Evolutionary conservation across 2,329 filamentous ascomycete genomes (phyloP), one percentile per base, ranked within the genome.

Genomic region (Diplodia scrobiculata): DNA sequence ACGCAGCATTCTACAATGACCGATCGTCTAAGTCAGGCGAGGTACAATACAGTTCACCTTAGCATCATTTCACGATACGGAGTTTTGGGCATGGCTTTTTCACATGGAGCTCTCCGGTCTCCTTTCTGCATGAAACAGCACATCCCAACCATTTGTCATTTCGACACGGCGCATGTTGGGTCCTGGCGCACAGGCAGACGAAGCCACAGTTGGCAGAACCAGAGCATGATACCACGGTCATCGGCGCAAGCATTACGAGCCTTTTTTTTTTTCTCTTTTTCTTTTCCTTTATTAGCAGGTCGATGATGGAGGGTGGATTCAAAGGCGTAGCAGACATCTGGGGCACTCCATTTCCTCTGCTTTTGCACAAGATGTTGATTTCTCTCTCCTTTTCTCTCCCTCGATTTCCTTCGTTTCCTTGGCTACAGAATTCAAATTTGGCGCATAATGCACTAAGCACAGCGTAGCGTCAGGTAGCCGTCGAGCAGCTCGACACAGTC

Each of bases 171-270:
- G 63, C 63, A 65, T 48, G 63, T 64, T 47, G 36, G 62, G 62
- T 53, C 50, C 34, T 64, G 62, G 62, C 62, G 62, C 62, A 65
- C 50, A 53, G 63, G 52, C 63, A 65, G 63, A 65, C 52, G 63
- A 55, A 52, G 51, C 52, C 32, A 54, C 34, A 36, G 36, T 27
- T 50, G 52, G 63, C 58, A 45, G 52, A 36, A 58, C 50, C 51
- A 65, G 52, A 65, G 63, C 63, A 65, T 65, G 63, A 65, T 65
- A 58, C 52, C 63, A 65, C 63, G 63, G 63, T 58, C 63, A 65
- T 50, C 17, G 63, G 63, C 63, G 63, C 52, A 65, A 65, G 52
- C 53, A 55, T 55, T 50, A 58, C 52, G 45, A 65, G 52, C 38
- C 36, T 50, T 62, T 60, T 29, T 14, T 32, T 48, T 32, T 60